These are phyloP conservation scores for Macrocybe gigantea DNA, from an alignment of 768 basidiomycete species.

Conservation along the genomic window DNA sequence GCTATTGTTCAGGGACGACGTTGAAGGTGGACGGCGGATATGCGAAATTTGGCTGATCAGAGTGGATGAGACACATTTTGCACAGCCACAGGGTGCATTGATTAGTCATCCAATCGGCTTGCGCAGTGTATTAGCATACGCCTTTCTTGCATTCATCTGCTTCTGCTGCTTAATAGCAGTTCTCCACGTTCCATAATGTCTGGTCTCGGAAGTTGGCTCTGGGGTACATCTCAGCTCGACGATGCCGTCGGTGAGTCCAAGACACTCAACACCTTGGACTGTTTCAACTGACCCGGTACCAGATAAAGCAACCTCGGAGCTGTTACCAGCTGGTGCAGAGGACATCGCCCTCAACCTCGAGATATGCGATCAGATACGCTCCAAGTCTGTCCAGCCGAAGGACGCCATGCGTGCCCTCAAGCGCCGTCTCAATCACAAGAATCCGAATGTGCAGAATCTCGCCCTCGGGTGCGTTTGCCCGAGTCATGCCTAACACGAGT, in stretches of 20 bases:
- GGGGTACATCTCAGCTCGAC: conserved; percentile 81
- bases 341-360: conserved; percentile 93
- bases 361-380: conserved; percentile 94
- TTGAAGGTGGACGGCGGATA: conserved; percentile 14
- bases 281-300: conserved; percentile 9
- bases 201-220: conserved; percentile 62
- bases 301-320: conserved; percentile 95
- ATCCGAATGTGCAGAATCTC: conserved; percentile 90
- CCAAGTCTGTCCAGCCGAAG: conserved; percentile 80
- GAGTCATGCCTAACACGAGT: background rate
- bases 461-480: conserved; percentile 69
- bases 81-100: no score
- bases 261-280: background rate
- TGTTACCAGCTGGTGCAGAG: conserved; percentile 75
- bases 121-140: background rate
- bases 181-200: conserved; percentile 33
- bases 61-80: no score
- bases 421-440: conserved; percentile 85
- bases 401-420: conserved; percentile 87
- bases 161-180: background rate
- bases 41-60: conserved; percentile 10
- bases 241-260: conserved; percentile 67
- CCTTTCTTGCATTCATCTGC: background rate
- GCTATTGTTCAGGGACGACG: conserved; percentile 10
- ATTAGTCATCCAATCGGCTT: no score